These are phyloP conservation scores for Sporisorium sorghi DNA, from an alignment of 1,284 basidiomycete species.

Conservation along the genomic window DNA sequence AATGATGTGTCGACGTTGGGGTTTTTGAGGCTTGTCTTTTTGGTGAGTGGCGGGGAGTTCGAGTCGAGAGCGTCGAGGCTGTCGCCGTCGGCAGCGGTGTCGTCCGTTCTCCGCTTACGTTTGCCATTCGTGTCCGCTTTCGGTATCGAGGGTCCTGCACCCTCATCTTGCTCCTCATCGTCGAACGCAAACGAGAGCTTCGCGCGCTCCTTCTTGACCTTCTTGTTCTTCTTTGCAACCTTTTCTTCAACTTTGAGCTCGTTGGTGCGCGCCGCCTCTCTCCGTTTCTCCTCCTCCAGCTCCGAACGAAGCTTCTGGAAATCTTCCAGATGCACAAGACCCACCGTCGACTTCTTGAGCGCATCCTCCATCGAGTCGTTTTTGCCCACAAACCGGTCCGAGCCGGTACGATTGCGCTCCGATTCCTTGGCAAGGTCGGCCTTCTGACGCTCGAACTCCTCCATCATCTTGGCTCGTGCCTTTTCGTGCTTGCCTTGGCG, in stretches of 20 bases:
- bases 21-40: slow-evolving; percentile 83
- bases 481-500: slow-evolving; percentile 58
- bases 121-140: slow-evolving; percentile 48
- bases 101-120: slow-evolving; percentile 51
- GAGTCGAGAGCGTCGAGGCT: slow-evolving; percentile 5
- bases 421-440: slow-evolving; percentile 76
- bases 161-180: slow-evolving; percentile 57
- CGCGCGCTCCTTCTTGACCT: slow-evolving; percentile 87
- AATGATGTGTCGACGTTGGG: slow-evolving; percentile 97
- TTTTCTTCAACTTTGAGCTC: slow-evolving; percentile 46
- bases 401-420: slow-evolving; percentile 63
- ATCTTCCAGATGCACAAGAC: slow-evolving; percentile 90
- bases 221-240: slow-evolving; percentile 74
- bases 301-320: slow-evolving; percentile 82
- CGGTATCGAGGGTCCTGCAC: slow-evolving; percentile 8
- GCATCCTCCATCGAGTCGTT: slow-evolving; percentile 94
- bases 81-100: slow-evolving; percentile 15
- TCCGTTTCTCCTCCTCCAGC: slow-evolving; percentile 89
- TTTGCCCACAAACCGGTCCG: slow-evolving; percentile 89
- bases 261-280: slow-evolving; percentile 79
- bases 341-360: slow-evolving; percentile 91
- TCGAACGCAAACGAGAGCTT: slow-evolving; percentile 83
- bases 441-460: slow-evolving; percentile 89
- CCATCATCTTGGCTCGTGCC: slow-evolving; percentile 69
- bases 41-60: slow-evolving; percentile 66